phyloP scores from a whole-genome alignment of 257 asterid genomes.

The Parsonsia alboflavescens region DNA sequence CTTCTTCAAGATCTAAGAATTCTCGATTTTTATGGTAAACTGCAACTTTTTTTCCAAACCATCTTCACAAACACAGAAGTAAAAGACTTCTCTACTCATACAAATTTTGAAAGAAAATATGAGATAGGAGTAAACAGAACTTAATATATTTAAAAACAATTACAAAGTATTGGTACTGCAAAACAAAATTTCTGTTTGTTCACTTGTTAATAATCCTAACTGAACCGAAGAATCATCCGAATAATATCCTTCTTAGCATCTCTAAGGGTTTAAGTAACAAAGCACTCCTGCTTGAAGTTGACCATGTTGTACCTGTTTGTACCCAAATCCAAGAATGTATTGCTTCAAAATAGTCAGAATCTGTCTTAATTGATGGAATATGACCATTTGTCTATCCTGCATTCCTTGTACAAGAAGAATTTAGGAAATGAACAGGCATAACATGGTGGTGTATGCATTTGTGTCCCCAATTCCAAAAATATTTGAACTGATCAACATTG shows the following conservation, averaged over 20 bases:
- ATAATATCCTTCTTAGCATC: too few species aligned
- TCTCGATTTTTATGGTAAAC: too few species aligned
- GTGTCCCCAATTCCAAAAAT: slow-evolving; percentile 5
- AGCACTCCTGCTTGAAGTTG: background rate
- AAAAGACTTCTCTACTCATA: too few species aligned
- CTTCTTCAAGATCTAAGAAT: too few species aligned
- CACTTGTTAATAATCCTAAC: background rate
- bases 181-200: too few species aligned
- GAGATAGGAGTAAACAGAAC: background rate
- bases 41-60: too few species aligned
- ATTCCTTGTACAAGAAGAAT: background rate
- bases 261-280: background rate
- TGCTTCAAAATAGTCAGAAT: background rate
- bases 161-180: background rate
- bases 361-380: background rate
- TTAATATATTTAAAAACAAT: background rate
- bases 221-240: background rate
- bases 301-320: background rate
- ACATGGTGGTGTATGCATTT: slow-evolving; percentile 6
- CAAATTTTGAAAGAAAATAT: background rate
- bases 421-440: slow-evolving; percentile 2
- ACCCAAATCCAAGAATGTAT: background rate
- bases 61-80: too few species aligned
- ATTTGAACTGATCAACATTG: background rate
- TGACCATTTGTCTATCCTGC: background rate